Evolutionary conservation across 371 early-diverging fungal genomes (phyloP).

Genomic region (Batkoa obscura): DNA sequence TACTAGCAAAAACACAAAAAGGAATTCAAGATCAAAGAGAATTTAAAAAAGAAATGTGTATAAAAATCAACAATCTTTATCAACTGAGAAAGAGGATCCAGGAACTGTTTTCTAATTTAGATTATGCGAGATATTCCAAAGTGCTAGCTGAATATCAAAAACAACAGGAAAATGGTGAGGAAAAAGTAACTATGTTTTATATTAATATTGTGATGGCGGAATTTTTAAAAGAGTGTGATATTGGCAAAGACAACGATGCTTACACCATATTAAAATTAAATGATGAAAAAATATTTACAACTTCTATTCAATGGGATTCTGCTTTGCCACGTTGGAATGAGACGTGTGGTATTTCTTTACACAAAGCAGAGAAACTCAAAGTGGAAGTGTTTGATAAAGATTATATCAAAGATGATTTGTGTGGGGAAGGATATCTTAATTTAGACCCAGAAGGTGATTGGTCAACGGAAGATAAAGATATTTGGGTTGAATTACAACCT

Average conservation of each 20-base stretch:
- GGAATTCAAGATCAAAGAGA: not conserved
- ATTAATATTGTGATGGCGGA: conserved; percentile 34
- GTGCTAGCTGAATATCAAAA: conserved; percentile 12
- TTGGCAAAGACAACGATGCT: conserved; percentile 43
- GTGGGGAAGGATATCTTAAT: conserved; percentile 42
- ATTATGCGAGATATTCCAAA: conserved; percentile 19
- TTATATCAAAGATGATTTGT: conserved; percentile 60
- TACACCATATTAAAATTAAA: conserved; percentile 48
- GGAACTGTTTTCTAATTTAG: not conserved
- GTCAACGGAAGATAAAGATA: conserved; percentile 59
- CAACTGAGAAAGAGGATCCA: not conserved
- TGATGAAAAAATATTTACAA: conserved; percentile 28
- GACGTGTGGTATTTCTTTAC: conserved; percentile 54
- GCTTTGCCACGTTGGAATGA: conserved; percentile 86
- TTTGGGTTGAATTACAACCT: conserved; percentile 64
- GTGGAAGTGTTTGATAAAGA: conserved; percentile 58
- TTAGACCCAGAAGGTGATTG: conserved; percentile 34
- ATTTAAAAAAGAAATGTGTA: conserved; percentile 21
- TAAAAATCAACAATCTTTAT: conserved; percentile 16
- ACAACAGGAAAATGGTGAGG: conserved; percentile 12
- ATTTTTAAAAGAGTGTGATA: conserved; percentile 22
- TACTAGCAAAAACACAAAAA: not conserved
- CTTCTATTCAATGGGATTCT: conserved; percentile 43
- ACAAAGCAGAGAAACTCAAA: conserved; percentile 30
- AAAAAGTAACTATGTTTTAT: conserved; percentile 23